Evolutionary conservation across 768 basidiomycete species (phyloP).

Genomic region (Suillus placidus): DNA sequence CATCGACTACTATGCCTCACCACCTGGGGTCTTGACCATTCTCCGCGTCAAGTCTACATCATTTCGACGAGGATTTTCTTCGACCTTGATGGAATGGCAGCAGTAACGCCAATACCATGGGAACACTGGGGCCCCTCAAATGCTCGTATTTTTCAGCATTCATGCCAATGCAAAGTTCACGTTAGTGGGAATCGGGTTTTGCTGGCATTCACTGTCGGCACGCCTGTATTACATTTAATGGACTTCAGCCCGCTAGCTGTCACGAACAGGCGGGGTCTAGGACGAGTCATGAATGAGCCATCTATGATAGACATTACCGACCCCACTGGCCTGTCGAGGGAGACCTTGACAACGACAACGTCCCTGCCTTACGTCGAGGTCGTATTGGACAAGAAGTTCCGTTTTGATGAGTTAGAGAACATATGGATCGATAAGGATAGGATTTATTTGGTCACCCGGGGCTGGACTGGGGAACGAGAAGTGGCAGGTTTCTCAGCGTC

Average conservation of each 20-base stretch:
- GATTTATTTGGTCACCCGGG: no score
- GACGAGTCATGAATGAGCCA: neutral
- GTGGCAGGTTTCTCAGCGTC: no score
- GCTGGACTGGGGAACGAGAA: no score
- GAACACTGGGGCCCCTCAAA: neutral
- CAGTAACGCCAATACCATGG: neutral
- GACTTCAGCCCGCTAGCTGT: neutral
- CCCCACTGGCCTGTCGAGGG: no score
- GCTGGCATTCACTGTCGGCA: neutral
- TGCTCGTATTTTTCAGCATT: neutral
- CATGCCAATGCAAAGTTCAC: neutral
- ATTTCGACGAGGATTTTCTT: neutral
- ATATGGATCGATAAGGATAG: no score
- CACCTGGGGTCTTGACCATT: no score
- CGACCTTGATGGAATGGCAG: neutral
- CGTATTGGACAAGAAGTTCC: neutral
- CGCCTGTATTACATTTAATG: neutral
- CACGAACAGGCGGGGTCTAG: neutral
- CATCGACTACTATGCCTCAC: neutral
- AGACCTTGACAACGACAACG: neutral
- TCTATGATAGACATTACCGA: neutral
- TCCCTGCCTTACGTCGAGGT: neutral
- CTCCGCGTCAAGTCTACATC: neutral
- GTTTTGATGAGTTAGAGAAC: no score
- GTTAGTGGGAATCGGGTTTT: neutral